Conservation (phyloP, 371 early-diverging fungal species). For the Mortierella polycephala region DNA sequence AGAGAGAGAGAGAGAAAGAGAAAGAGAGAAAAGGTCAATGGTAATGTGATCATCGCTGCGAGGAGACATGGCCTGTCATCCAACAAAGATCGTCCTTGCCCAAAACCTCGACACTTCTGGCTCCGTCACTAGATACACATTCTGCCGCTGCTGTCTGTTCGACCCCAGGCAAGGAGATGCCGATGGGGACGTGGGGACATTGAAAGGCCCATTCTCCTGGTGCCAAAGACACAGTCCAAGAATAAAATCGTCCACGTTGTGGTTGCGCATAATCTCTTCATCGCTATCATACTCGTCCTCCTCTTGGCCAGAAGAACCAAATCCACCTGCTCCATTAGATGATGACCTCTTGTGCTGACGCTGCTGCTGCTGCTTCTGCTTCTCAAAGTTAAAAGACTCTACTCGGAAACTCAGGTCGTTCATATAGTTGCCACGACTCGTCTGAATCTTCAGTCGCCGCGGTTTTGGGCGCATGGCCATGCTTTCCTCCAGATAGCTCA, state of each 20-base stretch:
- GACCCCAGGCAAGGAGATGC: conserved; percentile 3
- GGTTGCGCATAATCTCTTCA: conserved; percentile 66
- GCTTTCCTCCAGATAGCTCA: conserved; percentile 62
- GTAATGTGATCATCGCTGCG: conserved; percentile 1
- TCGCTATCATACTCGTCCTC: conserved; percentile 42
- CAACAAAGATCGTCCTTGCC: conserved; percentile 49
- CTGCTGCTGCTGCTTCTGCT: conserved; percentile 20
- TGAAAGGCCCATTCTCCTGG: conserved; percentile 28
- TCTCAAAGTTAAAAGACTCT: conserved; percentile 69
- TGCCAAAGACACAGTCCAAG: conserved; percentile 67
- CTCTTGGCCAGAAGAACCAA: conserved; percentile 15
- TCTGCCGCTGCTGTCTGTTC: background rate
- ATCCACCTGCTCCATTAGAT: conserved; percentile 12
- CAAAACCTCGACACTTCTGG: conserved; percentile 68
- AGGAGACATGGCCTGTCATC: conserved; percentile 16
- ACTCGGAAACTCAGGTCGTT: conserved; percentile 70
- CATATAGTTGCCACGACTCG: conserved; percentile 74
- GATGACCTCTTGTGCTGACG: conserved; percentile 17
- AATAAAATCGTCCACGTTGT: conserved; percentile 74
- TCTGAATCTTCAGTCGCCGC: conserved; percentile 64
- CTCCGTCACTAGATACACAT: conserved; percentile 71
- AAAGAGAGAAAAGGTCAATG: background rate
- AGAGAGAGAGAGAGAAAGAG: background rate
- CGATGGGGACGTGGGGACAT: background rate
- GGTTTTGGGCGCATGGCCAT: conserved; percentile 47